Evolutionary conservation across 805 yeast species (phyloP).

Genomic region (Myxozyma kluyveri): DNA sequence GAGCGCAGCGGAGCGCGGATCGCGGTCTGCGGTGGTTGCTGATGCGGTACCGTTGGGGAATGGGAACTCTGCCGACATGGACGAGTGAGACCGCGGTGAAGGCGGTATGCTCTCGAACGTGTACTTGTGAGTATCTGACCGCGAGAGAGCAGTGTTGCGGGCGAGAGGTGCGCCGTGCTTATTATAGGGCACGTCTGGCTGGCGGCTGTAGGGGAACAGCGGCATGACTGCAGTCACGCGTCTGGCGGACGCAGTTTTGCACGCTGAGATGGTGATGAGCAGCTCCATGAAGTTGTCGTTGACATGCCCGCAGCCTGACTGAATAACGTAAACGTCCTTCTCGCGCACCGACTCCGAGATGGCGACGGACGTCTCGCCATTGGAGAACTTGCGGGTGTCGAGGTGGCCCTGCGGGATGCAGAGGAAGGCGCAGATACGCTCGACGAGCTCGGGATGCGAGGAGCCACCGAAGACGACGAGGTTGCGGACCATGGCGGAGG

Average conservation of each 20-base stretch:
- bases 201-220: slow-evolving; percentile 91
- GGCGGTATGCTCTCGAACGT: slow-evolving; percentile 52
- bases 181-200: slow-evolving; percentile 87
- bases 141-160: slow-evolving; percentile 34
- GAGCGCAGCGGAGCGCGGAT: no score
- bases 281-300: slow-evolving; percentile 84
- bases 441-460: slow-evolving; percentile 77
- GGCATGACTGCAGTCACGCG: slow-evolving; percentile 91
- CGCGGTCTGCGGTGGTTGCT: no score
- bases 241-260: slow-evolving; percentile 85
- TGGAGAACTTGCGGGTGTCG: slow-evolving; percentile 48
- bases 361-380: slow-evolving; percentile 91
- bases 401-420: slow-evolving; percentile 72
- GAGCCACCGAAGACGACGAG: slow-evolving; percentile 87
- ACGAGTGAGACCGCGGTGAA: slow-evolving; percentile 24
- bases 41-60: slow-evolving; percentile 4
- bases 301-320: slow-evolving; percentile 82
- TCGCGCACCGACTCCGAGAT: slow-evolving; percentile 88
- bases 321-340: slow-evolving; percentile 90
- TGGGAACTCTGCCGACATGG: slow-evolving; percentile 13
- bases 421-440: slow-evolving; percentile 69
- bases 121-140: slow-evolving; percentile 32
- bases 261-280: slow-evolving; percentile 81
- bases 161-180: slow-evolving; percentile 69
- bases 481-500: slow-evolving; percentile 62